Evolutionary conservation across 139 green algal genomes (phyloP), one percentile per base, ranked within the genome.

Genomic region (Nannochloris sp.): DNA sequence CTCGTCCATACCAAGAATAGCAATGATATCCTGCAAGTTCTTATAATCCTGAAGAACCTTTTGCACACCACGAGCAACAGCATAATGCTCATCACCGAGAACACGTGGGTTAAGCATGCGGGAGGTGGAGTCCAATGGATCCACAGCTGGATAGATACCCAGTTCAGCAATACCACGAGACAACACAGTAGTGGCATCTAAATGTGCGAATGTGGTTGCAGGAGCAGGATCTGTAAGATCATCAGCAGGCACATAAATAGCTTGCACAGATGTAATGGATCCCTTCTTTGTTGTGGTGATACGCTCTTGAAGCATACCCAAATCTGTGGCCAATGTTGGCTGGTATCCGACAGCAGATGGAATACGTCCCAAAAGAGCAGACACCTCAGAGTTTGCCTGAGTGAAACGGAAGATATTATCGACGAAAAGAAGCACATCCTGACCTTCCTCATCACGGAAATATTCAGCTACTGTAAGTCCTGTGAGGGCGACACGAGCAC

Each of bases 381-480:
- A 98, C 82, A 98, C 93, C 82, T 98, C 90, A 25, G 88, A 96
- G 86, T 97, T 97, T 54, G 91, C 91, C 83, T 95, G 85, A 18
- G 94, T 99, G 81, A 99, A 99, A 57, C 94, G 85, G 93, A 99
- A 99, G 71, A 99, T 99, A 86, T 99, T 99, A 87, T 99, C 94
- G 16, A 99, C 87, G 72, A 99, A 99, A 53, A 99, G 82, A 74
- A 99, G 87, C 85, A 99, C 94, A 72, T 99, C 94, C 81, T 99
- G 94, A 25, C 92, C 91, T 86, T 98, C 93, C 62, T 88, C 76
- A 64, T 99, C 94, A 81, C 94, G 88, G 93, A 99, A 99, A 79
- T 97, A 92, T 86, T 99, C 94, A 18, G 94, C 94, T 8, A 99
- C 88, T 5, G 94, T 98, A 49, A 99, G 81, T 29, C 93, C 93